Conservation (phyloP, 495 filamentous ascomycete genomes). For the Annulohypoxylon nitens region DNA sequence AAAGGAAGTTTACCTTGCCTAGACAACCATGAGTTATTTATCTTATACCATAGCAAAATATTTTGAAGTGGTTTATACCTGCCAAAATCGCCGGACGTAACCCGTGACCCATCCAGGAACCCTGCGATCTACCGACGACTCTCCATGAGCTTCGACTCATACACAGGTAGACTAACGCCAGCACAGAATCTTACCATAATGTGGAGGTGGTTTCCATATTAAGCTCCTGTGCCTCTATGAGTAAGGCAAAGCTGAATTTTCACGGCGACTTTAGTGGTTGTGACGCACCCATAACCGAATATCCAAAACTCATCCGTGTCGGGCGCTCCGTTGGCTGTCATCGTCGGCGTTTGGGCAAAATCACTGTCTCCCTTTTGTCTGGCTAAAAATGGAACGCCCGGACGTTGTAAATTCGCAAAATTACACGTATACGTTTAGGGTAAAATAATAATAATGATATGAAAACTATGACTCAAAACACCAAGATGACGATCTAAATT, state of each 20-base stretch:
- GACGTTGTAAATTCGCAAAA: background rate
- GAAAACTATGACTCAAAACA: background rate
- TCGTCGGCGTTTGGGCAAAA: constrained; percentile 5
- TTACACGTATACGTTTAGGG: background rate
- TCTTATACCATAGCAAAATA: background rate
- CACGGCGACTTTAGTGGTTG: constrained; percentile 44
- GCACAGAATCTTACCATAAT: constrained; percentile 77
- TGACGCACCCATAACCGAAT: constrained; percentile 85
- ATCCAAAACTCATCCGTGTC: constrained; percentile 76
- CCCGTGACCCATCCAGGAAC: constrained; percentile 92
- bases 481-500: background rate
- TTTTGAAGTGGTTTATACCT: constrained; percentile 68
- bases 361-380: background rate
- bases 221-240: constrained; percentile 73
- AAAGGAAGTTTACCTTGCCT: constrained; percentile 67
- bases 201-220: constrained; percentile 98
- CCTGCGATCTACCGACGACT: constrained; percentile 71
- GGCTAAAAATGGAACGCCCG: background rate
- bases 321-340: constrained; percentile 43
- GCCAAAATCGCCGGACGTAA: constrained; percentile 98
- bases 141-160: constrained; percentile 36
- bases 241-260: constrained; percentile 37
- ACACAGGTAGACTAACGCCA: background rate
- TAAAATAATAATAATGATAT: background rate
- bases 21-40: constrained; percentile 44